Evolutionary conservation across 1,284 basidiomycete species (phyloP), one percentile per base, ranked within the genome.

Genomic region (Tylopilus sp.): DNA sequence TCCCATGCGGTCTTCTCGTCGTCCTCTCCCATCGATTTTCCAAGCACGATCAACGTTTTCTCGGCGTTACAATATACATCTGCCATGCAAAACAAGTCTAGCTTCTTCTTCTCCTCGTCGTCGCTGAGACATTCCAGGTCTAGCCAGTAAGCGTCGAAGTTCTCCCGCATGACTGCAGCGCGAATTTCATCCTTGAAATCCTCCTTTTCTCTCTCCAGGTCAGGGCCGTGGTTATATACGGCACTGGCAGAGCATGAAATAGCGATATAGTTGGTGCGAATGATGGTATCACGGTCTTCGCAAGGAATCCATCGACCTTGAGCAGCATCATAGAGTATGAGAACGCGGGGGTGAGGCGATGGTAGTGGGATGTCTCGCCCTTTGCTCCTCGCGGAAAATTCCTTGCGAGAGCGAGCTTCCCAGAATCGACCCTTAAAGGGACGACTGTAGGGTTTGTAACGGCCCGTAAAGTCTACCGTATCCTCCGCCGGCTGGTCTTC

Each of bases 61-160:
- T 52, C 51, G 10, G 71, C 71, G 9, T 56, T 39, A 6, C 70
- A 53, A 33, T 71, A 72, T 29, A 72, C 60, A 10, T 72, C 70
- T 18, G 69, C 55, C 69, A 71, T 71, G 26, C 70, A 62, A 36
- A 66, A 72, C n/a, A 72, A 26, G 49, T 67, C 69, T 2, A 54
- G 15, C 38, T 69, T 72, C 56, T 66, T 71, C 39, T 71, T 66
- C 7, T 65, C 63, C 6, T 53, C 41, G 8, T 58, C 59, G 16
- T 73, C 29, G n/a, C 66, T 66, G 51, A 66, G 15, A 39, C 69
- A 71, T 51, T 71, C 71, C 55, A 66, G n/a, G 47, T 71, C 70
- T 12, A 62, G 55, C 70, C 71, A 72, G 39, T 73, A 72, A 0
- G 71, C 70, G 6, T 62, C 3, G 32, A 63, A 53, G 4, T 60